Conservation (phyloP, 306 rosid species). For the Comarum palustre region DNA sequence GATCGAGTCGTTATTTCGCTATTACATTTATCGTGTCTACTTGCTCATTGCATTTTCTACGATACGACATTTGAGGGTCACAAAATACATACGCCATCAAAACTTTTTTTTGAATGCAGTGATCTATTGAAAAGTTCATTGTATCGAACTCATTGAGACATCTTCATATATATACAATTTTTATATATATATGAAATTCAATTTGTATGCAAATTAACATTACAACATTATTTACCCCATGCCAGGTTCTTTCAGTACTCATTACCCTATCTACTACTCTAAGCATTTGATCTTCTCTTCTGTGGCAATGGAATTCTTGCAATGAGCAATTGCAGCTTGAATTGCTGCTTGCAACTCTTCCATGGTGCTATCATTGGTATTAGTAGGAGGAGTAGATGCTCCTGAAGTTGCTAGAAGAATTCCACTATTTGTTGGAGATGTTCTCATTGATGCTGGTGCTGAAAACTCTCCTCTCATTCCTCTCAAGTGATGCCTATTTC, state of each 20-base stretch:
- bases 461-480: conserved; percentile 71
- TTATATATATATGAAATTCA: conserved; percentile 20
- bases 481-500: conserved; percentile 43
- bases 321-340: conserved; percentile 99
- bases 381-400: conserved; percentile 38
- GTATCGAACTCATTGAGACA: conserved; percentile 13
- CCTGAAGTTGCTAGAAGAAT: conserved; percentile 44
- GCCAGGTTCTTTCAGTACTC: not conserved
- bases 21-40: not conserved
- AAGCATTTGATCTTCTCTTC: conserved; percentile 53
- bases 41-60: not conserved
- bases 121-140: not conserved
- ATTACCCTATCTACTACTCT: conserved; percentile 10
- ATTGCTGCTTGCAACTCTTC: conserved; percentile 97
- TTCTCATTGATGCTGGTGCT: conserved; percentile 94
- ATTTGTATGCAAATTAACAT: conserved; percentile 16
- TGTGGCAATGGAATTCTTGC: conserved; percentile 77
- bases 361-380: conserved; percentile 75
- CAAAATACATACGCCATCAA: not conserved
- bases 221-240: not conserved
- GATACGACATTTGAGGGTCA: not conserved
- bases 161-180: conserved; percentile 24
- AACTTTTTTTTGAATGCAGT: not conserved
- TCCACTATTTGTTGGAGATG: conserved; percentile 90
- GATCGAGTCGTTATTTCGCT: not conserved